phyloP scores from a whole-genome alignment of 2,329 filamentous ascomycete genomes.

The Whalleya microplaca region DNA sequence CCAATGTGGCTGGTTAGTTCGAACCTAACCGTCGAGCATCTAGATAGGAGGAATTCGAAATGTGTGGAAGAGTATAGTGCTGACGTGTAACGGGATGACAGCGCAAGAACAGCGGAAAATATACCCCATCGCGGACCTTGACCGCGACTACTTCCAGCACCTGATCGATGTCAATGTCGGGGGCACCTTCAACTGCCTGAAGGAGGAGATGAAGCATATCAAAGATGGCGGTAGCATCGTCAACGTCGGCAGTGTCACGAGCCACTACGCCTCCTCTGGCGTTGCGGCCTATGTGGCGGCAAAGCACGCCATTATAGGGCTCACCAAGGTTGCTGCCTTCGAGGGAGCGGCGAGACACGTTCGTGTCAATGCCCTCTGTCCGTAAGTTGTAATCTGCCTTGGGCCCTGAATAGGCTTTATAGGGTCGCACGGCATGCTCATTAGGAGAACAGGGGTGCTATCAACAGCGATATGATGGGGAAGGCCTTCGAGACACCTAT shows the following conservation, averaged over 20 bases:
- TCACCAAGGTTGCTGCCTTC: constrained; percentile 37
- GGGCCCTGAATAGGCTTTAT: neutral
- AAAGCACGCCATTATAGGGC: constrained; percentile 35
- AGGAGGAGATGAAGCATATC: constrained; percentile 49
- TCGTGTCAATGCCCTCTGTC: constrained; percentile 28
- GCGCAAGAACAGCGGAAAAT: neutral
- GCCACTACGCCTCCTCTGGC: constrained; percentile 40
- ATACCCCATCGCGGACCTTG: constrained; percentile 18
- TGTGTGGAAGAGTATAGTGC: no score
- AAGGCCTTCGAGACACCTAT: neutral
- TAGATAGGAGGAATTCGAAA: neutral
- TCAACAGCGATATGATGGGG: neutral
- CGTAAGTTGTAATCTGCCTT: constrained; percentile 15
- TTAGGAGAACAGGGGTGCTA: neutral
- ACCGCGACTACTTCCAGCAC: constrained; percentile 46
- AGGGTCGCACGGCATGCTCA: neutral
- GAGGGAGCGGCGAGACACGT: constrained; percentile 25
- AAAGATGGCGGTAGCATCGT: constrained; percentile 46
- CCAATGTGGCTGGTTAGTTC: constrained; percentile 41
- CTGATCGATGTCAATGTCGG: constrained; percentile 47
- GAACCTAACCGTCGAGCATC: neutral
- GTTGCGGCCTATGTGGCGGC: constrained; percentile 36
- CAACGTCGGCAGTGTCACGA: constrained; percentile 46
- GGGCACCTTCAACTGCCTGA: constrained; percentile 54
- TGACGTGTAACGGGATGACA: neutral